Evolutionary conservation across 176 grass and related monocot genomes (phyloP).

Genomic region (Lolium multiflorum): DNA sequence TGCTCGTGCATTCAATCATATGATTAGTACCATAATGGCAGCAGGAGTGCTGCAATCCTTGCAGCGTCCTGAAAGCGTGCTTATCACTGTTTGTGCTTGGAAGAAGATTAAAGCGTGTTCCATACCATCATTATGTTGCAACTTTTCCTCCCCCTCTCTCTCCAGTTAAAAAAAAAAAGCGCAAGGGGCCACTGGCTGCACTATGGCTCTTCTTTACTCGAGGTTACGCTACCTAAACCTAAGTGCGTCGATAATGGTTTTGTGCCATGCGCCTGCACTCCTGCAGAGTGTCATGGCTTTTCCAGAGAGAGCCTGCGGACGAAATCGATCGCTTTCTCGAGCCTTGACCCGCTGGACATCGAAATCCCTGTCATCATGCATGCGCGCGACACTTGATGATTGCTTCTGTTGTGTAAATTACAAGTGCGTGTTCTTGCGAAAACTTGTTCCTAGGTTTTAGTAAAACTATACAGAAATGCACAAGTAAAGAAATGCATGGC

Average conservation of each 20-base stretch:
- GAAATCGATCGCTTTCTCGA: constrained; percentile 21
- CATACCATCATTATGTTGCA: constrained; percentile 47
- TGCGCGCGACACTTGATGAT: constrained; percentile 28
- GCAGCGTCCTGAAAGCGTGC: constrained; percentile 35
- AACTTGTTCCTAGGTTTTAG: not conserved
- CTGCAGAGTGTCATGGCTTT: constrained; percentile 30
- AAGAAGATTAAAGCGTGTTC: constrained; percentile 59
- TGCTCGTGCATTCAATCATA: constrained; percentile 7
- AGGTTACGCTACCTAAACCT: constrained; percentile 53
- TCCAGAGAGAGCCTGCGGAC: constrained; percentile 15
- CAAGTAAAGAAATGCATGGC: no score
- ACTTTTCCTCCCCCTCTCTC: not conserved
- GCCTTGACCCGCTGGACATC: constrained; percentile 4
- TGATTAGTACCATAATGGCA: constrained; percentile 29
- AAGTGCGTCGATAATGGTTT: constrained; percentile 50
- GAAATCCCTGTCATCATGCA: constrained; percentile 36
- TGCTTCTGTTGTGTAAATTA: not conserved
- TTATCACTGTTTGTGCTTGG: constrained; percentile 30
- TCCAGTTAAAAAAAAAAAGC: not conserved
- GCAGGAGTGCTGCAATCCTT: constrained; percentile 19
- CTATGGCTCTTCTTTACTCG: constrained; percentile 50
- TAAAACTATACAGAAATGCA: not conserved
- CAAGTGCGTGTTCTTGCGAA: not conserved
- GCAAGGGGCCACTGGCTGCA: not conserved
- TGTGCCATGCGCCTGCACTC: constrained; percentile 34